These are phyloP conservation scores for Diplodia sapinea DNA, from an alignment of 2,329 filamentous ascomycete genomes.

Conservation along the genomic window DNA sequence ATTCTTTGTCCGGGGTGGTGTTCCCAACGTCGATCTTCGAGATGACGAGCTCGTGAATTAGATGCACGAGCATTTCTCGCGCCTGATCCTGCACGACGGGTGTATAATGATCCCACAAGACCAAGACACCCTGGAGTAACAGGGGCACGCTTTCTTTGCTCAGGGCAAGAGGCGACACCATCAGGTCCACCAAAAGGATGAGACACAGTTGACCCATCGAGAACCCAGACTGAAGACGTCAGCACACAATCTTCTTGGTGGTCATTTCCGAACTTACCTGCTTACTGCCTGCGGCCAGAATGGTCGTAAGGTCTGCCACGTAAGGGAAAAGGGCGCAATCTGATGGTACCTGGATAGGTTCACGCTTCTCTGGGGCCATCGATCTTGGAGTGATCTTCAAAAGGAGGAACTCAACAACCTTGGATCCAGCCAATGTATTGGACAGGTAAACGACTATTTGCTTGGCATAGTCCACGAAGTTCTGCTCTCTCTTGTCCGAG, in stretches of 20 bases:
- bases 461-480: conserved; percentile 97
- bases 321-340: conserved; percentile 82
- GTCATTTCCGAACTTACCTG: conserved; percentile 56
- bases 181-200: conserved; percentile 91
- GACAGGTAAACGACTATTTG: conserved; percentile 97
- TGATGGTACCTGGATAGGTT: conserved; percentile 59
- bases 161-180: conserved; percentile 88
- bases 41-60: conserved; percentile 94
- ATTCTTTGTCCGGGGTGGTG: conserved; percentile 69
- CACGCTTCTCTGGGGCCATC: conserved; percentile 73
- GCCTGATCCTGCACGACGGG: conserved; percentile 95
- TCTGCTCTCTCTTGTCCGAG: conserved; percentile 91
- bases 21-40: conserved; percentile 70
- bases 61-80: conserved; percentile 94
- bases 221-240: conserved; percentile 67
- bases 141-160: conserved; percentile 80
- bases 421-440: conserved; percentile 80
- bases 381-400: conserved; percentile 90
- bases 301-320: conserved; percentile 80
- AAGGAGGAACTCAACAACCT: conserved; percentile 91
- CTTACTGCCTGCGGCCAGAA: conserved; percentile 86
- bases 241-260: not conserved
- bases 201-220: conserved; percentile 91
- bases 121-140: conserved; percentile 86
- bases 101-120: conserved; percentile 97